Conservation (phyloP, 345 rosid species). For the Hibiscus trionum region DNA sequence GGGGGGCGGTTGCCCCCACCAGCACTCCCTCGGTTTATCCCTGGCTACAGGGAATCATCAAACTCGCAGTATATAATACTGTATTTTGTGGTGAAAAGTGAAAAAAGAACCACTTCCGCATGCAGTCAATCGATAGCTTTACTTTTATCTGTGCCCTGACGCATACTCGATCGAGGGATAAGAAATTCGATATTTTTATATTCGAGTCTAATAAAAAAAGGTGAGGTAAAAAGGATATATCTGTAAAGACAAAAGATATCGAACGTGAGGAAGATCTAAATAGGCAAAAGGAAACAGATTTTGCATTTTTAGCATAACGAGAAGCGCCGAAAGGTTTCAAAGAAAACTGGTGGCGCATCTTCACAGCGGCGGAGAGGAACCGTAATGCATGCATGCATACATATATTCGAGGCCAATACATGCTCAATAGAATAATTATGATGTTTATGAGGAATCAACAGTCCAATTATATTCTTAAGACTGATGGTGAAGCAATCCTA, state of each 20-base stretch:
- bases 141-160: neutral
- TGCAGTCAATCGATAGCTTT: neutral
- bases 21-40: no score
- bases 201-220: no score
- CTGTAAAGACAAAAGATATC: neutral
- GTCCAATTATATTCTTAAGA: no score
- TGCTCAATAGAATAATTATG: no score
- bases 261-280: neutral
- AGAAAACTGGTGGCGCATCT: slow-evolving; percentile 1
- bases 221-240: neutral
- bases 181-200: no score
- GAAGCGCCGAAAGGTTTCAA: slow-evolving; percentile 4
- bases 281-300: neutral
- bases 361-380: neutral
- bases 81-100: neutral
- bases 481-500: no score
- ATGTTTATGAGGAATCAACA: no score
- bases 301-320: neutral
- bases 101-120: neutral
- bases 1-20: no score
- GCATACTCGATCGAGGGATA: no score
- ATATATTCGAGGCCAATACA: no score
- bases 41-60: slow-evolving; percentile 16
- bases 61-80: neutral
- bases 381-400: neutral